These are phyloP conservation scores for Tricholoma hemisulphureum DNA, from an alignment of 768 basidiomycete species.

Conservation along the genomic window DNA sequence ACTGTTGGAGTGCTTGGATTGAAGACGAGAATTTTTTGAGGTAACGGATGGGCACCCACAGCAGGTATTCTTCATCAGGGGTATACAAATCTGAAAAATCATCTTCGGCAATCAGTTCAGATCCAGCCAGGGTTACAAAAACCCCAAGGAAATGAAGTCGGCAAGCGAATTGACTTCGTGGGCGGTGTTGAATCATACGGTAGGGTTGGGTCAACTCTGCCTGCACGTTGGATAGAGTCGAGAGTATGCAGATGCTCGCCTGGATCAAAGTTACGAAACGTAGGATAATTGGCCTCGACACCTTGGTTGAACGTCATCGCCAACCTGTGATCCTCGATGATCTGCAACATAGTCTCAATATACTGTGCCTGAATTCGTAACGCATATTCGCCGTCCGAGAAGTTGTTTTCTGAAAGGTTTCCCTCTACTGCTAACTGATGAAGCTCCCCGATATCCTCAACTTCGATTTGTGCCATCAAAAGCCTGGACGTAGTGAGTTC, in stretches of 20 bases:
- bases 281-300: neutral
- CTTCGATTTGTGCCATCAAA: neutral
- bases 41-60: neutral
- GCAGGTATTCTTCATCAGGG: neutral
- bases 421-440: neutral
- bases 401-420: neutral
- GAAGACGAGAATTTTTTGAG: neutral
- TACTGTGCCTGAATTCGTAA: constrained; percentile 1
- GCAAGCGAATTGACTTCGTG: neutral
- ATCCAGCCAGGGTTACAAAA: neutral
- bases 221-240: neutral
- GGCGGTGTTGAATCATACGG: neutral
- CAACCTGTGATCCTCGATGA: constrained; percentile 1
- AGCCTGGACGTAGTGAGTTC: constrained; percentile 1
- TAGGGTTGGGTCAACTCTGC: neutral
- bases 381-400: neutral
- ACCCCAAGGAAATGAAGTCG: neutral
- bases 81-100: neutral
- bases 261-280: neutral
- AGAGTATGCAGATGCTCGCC: neutral
- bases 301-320: neutral
- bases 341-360: neutral
- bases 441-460: neutral
- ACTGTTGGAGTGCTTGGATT: too few relatives aligned
- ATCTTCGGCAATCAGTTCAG: neutral